Evolutionary conservation across 257 asterid species (phyloP), one percentile per base, ranked within the genome.

Genomic region (Scutellaria baicalensis): DNA sequence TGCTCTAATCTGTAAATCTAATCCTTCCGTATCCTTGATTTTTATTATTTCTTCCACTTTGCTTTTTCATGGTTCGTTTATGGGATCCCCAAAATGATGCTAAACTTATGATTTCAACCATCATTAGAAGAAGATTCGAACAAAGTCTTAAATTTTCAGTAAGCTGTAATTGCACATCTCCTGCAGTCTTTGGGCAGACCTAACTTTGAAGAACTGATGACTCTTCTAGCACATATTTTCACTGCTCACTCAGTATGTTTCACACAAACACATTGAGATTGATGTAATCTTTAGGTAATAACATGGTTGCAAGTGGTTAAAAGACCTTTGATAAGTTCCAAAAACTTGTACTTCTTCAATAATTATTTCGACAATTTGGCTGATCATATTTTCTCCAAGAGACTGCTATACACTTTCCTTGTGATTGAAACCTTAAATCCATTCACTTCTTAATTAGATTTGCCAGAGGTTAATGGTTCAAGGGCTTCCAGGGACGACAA

Each of bases 401-500:
- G 51, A n/a, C 56, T 33, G 8, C 10, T 51, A 11, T 35, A n/a
- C 23, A 33, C 8, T 20, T 27, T 27, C 33, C 63, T 13, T 13
- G 5, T 54, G 33, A 17, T 57, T 31, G 66, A 61, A 43, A 54
- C 59, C 51, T 31, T 35, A 11, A 31, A 13, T 33, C 40, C n/a
- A 58, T 74, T 40, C 39, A 48, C 50, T 39, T 66, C 21, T 43
- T 63, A 67, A 59, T 33, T 82, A 88, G 96, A 76, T 83, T 14
- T 84, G 93, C 86, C 98, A 93, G 84, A 84, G 97, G 73, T 77
- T 90, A 54, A 93, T 90, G 98, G 97, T 88, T 80, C 98, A 93
- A 82, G 98, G 98, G 59, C 82, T 90, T 62, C 95, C 91, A 4
- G 95, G 98, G 74, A 90, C 85, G 14, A 84, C 73, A 51, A 31